Base-by-base conservation (phyloP, 2,329 filamentous ascomycete genomes). In the Fusarium fujikuroi region DNA sequence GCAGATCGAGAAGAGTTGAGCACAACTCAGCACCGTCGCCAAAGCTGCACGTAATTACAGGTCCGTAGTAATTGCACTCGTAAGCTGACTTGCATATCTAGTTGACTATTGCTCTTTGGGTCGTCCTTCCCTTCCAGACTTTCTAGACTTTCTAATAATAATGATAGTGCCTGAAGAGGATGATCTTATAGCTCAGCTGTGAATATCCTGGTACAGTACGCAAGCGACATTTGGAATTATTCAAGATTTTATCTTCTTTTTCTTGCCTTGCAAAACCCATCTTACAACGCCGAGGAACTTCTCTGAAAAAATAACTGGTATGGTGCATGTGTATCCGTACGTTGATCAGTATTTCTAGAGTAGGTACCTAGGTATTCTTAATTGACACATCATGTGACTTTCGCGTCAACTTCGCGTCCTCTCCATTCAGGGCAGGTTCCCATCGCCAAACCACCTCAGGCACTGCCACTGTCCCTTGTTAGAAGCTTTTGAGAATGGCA, bases 301-400 rank as follows among this genome's bases (percentile, higher is more conserved):
- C 18, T 23, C 32, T 25, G 8, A 11, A 8, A 36, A 3, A 52
- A 25, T 11, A 19, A 36, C 9, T 52, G 32, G 12, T 36, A 36
- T 23, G 30, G 16, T 50, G 30, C 11, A 52, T 19, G n/a, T 52
- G 9, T 30, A 10, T 30, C 28, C 9, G 28, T 36, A 36, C 12
- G 23, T 25, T 36, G 32, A 36, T 19, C 9, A 18, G 18, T 23
- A n/a, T 36, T 36, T 36, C 47, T 10, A 9, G 5, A 34, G 30
- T 12, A 30, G 28, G 28, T 25, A 30, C 8, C 28, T 30, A 30
- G 30, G 30, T 30, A 36, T 30, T 36, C 30, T 25, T 23, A 9
- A 52, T 40, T 21, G 21, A 28, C 11, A 25, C n/a, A 28, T 59
- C 81, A 82, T 73, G 80, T 83, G 81, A 83, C 60, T 65, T 66